Evolutionary conservation across 106 monocot genomes (phyloP), one percentile per base, ranked within the genome.

Genomic region (Allium cepa): DNA sequence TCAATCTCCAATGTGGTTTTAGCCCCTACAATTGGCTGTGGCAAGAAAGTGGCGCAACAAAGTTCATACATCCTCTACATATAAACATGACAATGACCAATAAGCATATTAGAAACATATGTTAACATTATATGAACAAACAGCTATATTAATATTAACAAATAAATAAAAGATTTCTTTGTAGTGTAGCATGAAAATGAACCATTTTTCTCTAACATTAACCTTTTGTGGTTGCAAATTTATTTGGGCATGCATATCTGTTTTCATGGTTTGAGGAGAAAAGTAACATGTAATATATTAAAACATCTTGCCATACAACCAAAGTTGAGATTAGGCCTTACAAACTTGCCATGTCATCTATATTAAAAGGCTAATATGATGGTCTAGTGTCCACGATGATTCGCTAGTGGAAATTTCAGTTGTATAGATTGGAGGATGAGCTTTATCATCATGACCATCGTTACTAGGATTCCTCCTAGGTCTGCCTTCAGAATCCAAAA

Each of bases 371-470:
- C 80, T 67, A 77, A 95, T 90, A 72, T 77, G 75, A 70, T 97
- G 88, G 72, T 97, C 88, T 71, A 75, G 84, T 74, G 72, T 89
- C 97, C 92, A 97, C 16, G 72, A 59, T 56, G 84, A 63, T 79
- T 92, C 92, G 49, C 92, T 89, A 60, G 78, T 22, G 70, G 89
- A 97, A 79, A 83, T 89, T 61, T 80, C 92, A 26, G 97, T 97
- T 48, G 97, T 91, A 86, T 97, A 92, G 71, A 92, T 97, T 28
- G 97, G 97, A 60, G 97, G 97, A 56, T 97, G 97, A 49, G 97
- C 97, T 80, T 97, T 97, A 75, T 97, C 97, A 89, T 97, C 84
- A 71, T 97, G 97, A 7, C 92, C 97, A 70, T 92, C 97, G 79
- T 80, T 89, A 73, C 92, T 72, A 70, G 97, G 97, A 52, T 89